Percentiles rank a stretch among this genome's conserved stretches.
Evolutionary conservation across 495 filamentous ascomycete genomes (phyloP).

Genomic region (Tuber microsphaerosporum): DNA sequence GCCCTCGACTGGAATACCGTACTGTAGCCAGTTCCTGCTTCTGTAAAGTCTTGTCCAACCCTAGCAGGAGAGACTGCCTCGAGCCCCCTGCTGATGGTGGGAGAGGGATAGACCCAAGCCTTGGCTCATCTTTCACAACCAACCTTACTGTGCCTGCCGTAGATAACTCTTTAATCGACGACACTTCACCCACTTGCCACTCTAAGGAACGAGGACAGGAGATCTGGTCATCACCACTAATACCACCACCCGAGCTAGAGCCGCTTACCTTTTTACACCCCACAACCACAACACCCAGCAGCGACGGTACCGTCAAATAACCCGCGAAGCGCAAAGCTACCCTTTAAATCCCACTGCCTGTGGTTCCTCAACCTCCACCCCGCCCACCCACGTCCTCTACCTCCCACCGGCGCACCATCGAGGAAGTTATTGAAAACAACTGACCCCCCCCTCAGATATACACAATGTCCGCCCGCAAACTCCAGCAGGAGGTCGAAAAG

Average conservation of each 20-base stretch:
- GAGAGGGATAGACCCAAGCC: neutral
- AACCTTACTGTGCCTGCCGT: neutral
- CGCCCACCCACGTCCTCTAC: slow-evolving; percentile 11
- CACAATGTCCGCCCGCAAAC: slow-evolving; percentile 86
- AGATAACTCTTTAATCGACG: slow-evolving; percentile 10
- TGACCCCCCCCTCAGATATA: slow-evolving; percentile 29
- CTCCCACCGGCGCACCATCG: slow-evolving; percentile 22
- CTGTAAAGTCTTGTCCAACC: slow-evolving; percentile 4
- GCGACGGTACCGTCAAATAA: slow-evolving; percentile 14
- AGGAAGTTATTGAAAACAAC: slow-evolving; percentile 10
- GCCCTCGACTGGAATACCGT: neutral
- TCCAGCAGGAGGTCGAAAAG: slow-evolving; percentile 93
- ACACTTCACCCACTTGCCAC: slow-evolving; percentile 17
- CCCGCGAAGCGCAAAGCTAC: slow-evolving; percentile 13
- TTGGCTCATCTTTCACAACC: neutral
- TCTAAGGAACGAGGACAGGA: neutral
- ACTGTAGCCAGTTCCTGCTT: neutral
- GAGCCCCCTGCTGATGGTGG: neutral
- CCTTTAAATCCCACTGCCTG: neutral
- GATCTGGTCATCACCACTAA: neutral
- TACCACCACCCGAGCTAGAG: neutral
- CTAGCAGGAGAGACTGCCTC: neutral
- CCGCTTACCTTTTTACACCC: slow-evolving; percentile 2
- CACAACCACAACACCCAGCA: slow-evolving; percentile 7
- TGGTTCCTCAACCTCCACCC: slow-evolving; percentile 5